Base-by-base conservation (phyloP, 768 basidiomycete species). In the Russula brevipes region DNA sequence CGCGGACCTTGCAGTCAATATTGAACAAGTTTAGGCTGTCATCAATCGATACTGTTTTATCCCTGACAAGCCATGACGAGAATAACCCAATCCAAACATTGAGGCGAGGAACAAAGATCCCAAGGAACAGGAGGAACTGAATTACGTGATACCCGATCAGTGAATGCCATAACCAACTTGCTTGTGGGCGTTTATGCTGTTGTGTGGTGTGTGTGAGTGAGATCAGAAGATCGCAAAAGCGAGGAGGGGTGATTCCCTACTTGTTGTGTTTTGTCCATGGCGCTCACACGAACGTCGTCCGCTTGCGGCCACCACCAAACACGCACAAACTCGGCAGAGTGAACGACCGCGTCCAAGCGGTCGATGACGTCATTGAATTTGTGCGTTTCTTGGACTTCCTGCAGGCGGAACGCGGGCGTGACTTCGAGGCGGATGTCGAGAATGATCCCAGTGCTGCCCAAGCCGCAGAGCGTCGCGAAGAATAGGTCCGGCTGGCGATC, bases 271-370 rank as follows among this genome's bases (percentile, higher is more conserved):
- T 94, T 82, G 75, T 91, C 82, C 38, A 87, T 81, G 66, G 85
- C 78, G 70, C 86, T 89, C 55, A 89, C 82, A 42, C 91, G 82
- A 54, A 96, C 79, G 39, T 75, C 75, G 61, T 87, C 86, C 14
- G 85, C 81, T 54, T 89, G 85, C 2, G 95, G 94, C 76, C 87
- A 96, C 95, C 95, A 99, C 91, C 92, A 97, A 17, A 94, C 80
- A 17, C 94, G 81, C n/a, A 91, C 89, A 72, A 97, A 93, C 74
- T 99, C 84, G 2, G 90, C 86, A n/a, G 85, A 78, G 54, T 69
- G 70, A 35, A 80, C 83, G 54, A 90, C 72, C 3, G 72, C 63
- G 61, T 88, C 82, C n/a, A 92, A 70, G 57, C 79, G 74, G 35
- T 73, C 68, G 58, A 91, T 70, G 66, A 84, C 82, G n/a, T 84